phyloP scores from a whole-genome alignment of 2,329 filamentous ascomycete species.

The Trichoderma koningii region DNA sequence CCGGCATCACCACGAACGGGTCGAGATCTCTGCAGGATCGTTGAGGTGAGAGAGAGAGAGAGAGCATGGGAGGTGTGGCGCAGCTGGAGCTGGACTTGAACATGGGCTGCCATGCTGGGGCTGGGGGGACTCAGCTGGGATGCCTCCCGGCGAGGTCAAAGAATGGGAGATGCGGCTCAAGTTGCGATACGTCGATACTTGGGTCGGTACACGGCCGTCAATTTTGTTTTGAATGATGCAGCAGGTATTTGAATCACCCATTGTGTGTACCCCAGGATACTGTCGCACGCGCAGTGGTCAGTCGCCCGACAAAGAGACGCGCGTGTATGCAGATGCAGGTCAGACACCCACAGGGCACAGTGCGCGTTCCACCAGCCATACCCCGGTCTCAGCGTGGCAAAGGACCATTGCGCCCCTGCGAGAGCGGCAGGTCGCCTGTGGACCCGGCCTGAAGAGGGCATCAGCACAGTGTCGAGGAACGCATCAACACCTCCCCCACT shows the following conservation, averaged over 20 bases:
- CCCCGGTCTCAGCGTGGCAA: neutral
- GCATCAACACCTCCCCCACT: neutral
- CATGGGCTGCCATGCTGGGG: neutral
- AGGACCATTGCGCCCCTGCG: constrained; percentile 1
- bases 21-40: neutral
- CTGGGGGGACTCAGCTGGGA: neutral
- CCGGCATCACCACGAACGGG: neutral
- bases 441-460: constrained; percentile 17
- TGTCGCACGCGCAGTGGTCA: constrained; percentile 23
- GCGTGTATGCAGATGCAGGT: constrained; percentile 29
- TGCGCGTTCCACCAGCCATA: neutral
- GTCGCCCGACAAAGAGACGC: constrained; percentile 17
- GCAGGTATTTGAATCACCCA: too few relatives aligned
- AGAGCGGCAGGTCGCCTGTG: neutral
- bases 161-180: constrained; percentile 15
- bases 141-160: neutral
- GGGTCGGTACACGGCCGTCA: too few relatives aligned
- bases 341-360: constrained; percentile 20
- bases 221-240: too few relatives aligned
- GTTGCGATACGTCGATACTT: too few relatives aligned
- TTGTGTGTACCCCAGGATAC: too few relatives aligned
- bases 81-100: neutral
- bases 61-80: neutral
- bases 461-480: constrained; percentile 9
- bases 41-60: neutral